Base-by-base conservation (phyloP, 257 asterid species). In the Plantago major region DNA sequence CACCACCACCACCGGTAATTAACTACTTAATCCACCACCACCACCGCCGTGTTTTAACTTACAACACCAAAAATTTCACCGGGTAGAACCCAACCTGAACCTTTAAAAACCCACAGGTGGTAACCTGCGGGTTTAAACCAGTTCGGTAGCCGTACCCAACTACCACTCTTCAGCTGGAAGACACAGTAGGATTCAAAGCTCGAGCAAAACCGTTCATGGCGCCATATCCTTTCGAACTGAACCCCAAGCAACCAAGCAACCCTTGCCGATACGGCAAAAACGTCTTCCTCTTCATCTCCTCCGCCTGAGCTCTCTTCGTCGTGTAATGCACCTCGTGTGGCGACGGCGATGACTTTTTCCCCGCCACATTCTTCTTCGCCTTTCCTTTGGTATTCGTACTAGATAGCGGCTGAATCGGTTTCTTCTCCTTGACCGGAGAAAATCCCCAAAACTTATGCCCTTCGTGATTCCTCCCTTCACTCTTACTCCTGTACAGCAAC, bases 401-500 rank as follows among this genome's bases (percentile, higher is more conserved):
- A 33, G 40, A 1, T 4, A 4, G 6, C 6, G 8, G 6, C 6
- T 33, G 40, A 33, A 4, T 33, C 6, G 40, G 15, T 42, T 84
- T 82, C 73, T 81, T 86, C 7, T 88, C 93, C 66, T 89, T 86
- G 3, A 72, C 85, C 0, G 95, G 93, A 46, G 8, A 12, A 1
- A 95, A 84, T 67, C 82, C 81, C 3, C 89, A 79, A 28, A 82
- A 22, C 10, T 84, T 76, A 6, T 88, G 75, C 95, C 96, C 9
- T 3, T 57, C 47, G 8, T 76, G 80, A 16, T 76, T 82, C 43
- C 97, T 68, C 3, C 97, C 97, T 67, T 90, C 97, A 43, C 97
- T 90, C 63, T 90, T 90, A 71, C 97, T 90, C 43, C 97, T 75
- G 30, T 83, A 83, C 48, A 90, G 72, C 54, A 90, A 87, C 67